Evolutionary conservation across 768 basidiomycete genomes (phyloP), one percentile per base, ranked within the genome.

Genomic region (Pluteus cervinus): DNA sequence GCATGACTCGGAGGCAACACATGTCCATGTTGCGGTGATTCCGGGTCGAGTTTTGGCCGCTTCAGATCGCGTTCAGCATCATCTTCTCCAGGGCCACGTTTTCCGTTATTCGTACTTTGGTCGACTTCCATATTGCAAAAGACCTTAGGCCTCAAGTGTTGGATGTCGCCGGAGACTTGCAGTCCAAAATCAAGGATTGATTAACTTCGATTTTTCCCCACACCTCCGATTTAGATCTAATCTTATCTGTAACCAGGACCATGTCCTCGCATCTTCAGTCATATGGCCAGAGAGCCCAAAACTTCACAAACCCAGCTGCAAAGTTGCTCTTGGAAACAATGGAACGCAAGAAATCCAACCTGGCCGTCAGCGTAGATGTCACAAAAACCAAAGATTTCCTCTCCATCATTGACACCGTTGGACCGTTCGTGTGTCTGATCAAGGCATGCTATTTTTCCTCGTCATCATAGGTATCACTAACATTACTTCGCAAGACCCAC

Each of bases 301-400:
- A 60, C 21, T 75, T 84, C 43, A 43, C 47, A 4, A 96, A 94
- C 55, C 76, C 84, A 4, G 79, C 91, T 6, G 91, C 92, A 0
- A 81, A 70, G 51, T 61, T 75, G 3, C 74, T 97, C 7, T 73
- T 98, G 14, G 73, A 78, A 54, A 79, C 81, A 4, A 89, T 97
- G 61, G 86, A 79, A 45, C 71, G 82, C 42, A 99, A 99, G 58
- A 70, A 80, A 52, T 75, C 87, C 7, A 99, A 99, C 57, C 79
- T 99, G 11, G 90, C 91, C 26, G 88, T 99, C 42, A 92, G 89
- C 50, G 90, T 98, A 18, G 96, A 99, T 66, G 91, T 98, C 26
- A 86, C 88, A 4, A 80, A 70, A 34, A 70, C 78, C 37, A 69
- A 65, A 11, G 82, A 90, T 50, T 83, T 97, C 51, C 68, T 98